A percentile compares a stretch with the other conserved stretches of the same genome.
Conservation (phyloP, 2,329 filamentous ascomycete genomes). For the Incumbomyces lentus region DNA sequence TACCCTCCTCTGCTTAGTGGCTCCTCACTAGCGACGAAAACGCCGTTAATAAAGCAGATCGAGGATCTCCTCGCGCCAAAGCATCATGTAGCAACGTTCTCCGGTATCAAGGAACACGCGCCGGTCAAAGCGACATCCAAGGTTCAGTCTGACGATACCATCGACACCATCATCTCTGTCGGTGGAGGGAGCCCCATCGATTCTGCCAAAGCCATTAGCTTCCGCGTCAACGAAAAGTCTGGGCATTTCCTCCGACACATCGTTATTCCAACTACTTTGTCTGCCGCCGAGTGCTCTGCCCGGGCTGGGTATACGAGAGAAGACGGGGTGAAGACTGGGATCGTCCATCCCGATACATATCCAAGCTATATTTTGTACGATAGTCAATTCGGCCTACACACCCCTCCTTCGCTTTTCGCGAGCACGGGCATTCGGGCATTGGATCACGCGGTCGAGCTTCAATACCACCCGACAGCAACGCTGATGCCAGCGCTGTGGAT, state of each 20-base stretch:
- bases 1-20: slow-evolving; percentile 50
- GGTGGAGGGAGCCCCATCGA: slow-evolving; percentile 49
- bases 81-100: slow-evolving; percentile 44
- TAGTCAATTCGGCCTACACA: slow-evolving; percentile 40
- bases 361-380: slow-evolving; percentile 35
- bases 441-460: slow-evolving; percentile 45
- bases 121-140: slow-evolving; percentile 43
- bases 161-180: slow-evolving; percentile 47
- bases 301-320: slow-evolving; percentile 42
- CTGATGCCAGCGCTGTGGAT: slow-evolving; percentile 42
- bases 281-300: slow-evolving; percentile 46
- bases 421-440: slow-evolving; percentile 44
- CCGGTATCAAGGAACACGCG: slow-evolving; percentile 46
- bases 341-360: slow-evolving; percentile 18
- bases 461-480: slow-evolving; percentile 43
- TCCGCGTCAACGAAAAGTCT: slow-evolving; percentile 32
- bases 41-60: slow-evolving; percentile 41
- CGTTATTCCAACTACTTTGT: slow-evolving; percentile 40
- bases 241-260: slow-evolving; percentile 36
- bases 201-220: slow-evolving; percentile 38
- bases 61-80: slow-evolving; percentile 37
- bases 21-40: slow-evolving; percentile 44
- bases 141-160: slow-evolving; percentile 34
- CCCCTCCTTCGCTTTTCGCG: slow-evolving; percentile 40
- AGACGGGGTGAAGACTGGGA: slow-evolving; percentile 41